Conservation (phyloP, 768 basidiomycete genomes). For the Psilocybe cyanescens region DNA sequence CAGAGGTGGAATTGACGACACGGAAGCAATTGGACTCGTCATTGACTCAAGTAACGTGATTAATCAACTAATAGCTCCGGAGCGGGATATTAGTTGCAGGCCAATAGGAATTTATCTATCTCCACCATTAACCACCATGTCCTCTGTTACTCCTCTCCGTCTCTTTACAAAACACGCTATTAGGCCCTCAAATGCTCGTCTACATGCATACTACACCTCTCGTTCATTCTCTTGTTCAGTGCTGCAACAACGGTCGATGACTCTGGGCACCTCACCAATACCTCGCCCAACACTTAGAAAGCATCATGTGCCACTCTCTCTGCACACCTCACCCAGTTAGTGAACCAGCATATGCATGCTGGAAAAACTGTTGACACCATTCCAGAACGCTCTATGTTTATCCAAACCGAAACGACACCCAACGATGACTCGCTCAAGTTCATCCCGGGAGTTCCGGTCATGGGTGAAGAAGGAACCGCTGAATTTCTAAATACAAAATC, state of each 20-base stretch:
- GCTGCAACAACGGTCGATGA: conserved; percentile 4
- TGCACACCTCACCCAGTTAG: conserved; percentile 19
- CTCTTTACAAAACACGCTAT: conserved; percentile 18
- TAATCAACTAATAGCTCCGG: neutral
- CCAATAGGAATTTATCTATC: conserved; percentile 10
- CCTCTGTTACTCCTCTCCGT: conserved; percentile 23
- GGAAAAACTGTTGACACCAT: neutral
- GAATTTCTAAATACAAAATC: conserved; percentile 93
- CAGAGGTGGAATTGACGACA: neutral
- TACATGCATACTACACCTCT: conserved; percentile 10
- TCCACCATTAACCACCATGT: conserved; percentile 26
- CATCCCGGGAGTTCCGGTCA: conserved; percentile 90
- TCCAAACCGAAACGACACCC: conserved; percentile 96
- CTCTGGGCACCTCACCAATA: conserved; percentile 11
- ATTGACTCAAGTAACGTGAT: neutral
- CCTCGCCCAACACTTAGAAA: conserved; percentile 6
- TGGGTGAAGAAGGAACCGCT: conserved; percentile 85
- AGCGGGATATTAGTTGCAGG: conserved; percentile 1
- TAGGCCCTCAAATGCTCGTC: conserved; percentile 14
- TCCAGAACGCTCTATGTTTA: conserved; percentile 90
- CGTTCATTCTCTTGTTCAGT: conserved; percentile 19
- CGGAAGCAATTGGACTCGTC: conserved; percentile 1
- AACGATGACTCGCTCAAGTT: conserved; percentile 99
- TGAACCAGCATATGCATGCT: conserved; percentile 2
- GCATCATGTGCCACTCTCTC: conserved; percentile 8